phyloP scores from a whole-genome alignment of 2,329 filamentous ascomycete species.

The Alternaria sp. region DNA sequence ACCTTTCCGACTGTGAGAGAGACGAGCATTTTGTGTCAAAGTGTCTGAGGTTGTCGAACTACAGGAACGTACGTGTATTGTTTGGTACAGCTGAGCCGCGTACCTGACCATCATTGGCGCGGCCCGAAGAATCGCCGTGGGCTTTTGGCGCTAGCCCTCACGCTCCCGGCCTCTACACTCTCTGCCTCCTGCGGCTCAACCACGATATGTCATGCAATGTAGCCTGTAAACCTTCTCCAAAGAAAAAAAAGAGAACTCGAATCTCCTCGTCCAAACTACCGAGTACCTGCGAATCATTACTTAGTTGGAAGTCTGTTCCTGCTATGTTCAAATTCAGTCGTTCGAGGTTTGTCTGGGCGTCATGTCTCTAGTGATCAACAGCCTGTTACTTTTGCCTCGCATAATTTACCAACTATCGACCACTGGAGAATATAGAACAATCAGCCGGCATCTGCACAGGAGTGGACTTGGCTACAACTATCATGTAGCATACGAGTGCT shows the following conservation, averaged over 20 bases:
- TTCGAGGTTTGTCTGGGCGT: neutral
- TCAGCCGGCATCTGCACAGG: neutral
- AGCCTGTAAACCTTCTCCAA: neutral
- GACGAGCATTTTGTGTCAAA: constrained; percentile 76
- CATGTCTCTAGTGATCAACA: no score
- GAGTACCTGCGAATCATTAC: neutral
- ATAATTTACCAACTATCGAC: no score
- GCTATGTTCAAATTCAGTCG: neutral
- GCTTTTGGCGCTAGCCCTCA: constrained; percentile 4
- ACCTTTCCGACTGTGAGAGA: constrained; percentile 99
- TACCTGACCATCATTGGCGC: constrained; percentile 15
- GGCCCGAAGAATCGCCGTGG: constrained; percentile 14
- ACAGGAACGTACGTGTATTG: constrained; percentile 4
- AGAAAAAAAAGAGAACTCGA: no score
- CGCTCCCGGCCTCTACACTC: neutral
- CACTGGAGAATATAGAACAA: neutral
- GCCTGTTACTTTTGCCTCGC: no score
- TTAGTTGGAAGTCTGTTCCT: neutral
- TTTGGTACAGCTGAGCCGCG: constrained; percentile 11
- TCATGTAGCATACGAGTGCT: neutral
- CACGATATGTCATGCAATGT: neutral
- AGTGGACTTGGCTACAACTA: neutral
- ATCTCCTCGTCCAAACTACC: neutral
- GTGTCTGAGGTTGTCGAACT: constrained; percentile 3
- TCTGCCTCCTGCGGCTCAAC: neutral